Evolutionary conservation across 768 basidiomycete genomes (phyloP), one percentile per base, ranked within the genome.

Genomic region (Floccularia luteovirens): DNA sequence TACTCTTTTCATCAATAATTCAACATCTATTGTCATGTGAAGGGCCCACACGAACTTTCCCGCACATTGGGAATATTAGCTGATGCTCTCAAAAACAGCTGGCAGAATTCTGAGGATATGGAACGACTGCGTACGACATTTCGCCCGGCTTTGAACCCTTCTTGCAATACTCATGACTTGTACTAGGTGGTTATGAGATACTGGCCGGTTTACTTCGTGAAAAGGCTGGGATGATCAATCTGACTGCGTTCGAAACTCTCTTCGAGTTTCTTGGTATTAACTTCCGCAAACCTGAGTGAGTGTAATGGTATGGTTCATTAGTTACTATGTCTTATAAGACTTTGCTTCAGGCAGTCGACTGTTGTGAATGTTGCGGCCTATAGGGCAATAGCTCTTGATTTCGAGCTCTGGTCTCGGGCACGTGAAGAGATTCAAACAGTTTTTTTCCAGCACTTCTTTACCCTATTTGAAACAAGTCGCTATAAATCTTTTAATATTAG

Each of bases 91-190:
- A 77, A 77, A 47, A 82, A 85, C 48, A 87, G 78, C 49, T 97
- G 93, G 93, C 77, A 88, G 51, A 90, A 90, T 51, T 92, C 88
- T 24, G 92, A 93, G 54, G 93, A 96, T 49, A 90, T 93, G 82
- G 92, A 94, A 54, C 70, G 82, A 24, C 61, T 91, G 39, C 78
- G 90, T 91, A 49, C 51, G 83, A 68, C 10, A 6, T n/a, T 22
- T 31, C 21, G 19, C 31, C 30, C 12, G 5, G 5, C 2, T 38
- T 23, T 11, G 28, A 38, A 12, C 22, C 3, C n/a, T 28, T 10
- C n/a, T 31, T 11, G 32, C 30, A 12, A n/a, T 13, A 23, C 4
- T 35, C 4, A 25, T 30, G 32, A 25, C 14, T 37, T 4, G n/a
- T 19, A 46, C n/a, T 42, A 91, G 90, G 81, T 39, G 92, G 90